Percentiles rank a stretch among this genome's conserved stretches.
Conservation (phyloP, 164 flowering plant genomes). For the Warburgia ugandensis region DNA sequence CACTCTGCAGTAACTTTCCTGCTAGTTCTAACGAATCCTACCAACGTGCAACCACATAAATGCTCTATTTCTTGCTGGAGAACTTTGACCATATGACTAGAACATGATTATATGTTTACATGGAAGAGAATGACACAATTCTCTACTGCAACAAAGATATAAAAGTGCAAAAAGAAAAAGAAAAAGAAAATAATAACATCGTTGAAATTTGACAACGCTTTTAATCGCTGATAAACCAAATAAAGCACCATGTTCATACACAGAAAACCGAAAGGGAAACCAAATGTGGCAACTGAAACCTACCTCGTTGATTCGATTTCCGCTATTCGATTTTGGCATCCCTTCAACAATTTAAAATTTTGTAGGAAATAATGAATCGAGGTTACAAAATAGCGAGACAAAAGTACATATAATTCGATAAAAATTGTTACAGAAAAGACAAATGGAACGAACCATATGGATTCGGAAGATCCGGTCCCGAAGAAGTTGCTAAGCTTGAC, state of each 20-base stretch:
- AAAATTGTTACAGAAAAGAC: neutral
- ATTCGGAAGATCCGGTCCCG: slow-evolving; percentile 62
- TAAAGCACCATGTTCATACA: neutral
- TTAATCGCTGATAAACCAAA: neutral
- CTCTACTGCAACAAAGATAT: too few species aligned
- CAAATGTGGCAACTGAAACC: neutral
- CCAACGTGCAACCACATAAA: too few species aligned
- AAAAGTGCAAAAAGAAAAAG: too few species aligned
- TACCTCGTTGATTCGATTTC: slow-evolving; percentile 64
- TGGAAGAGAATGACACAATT: too few species aligned
- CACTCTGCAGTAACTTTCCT: too few species aligned
- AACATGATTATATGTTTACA: too few species aligned
- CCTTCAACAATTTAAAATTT: slow-evolving; percentile 14
- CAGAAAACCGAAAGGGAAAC: neutral
- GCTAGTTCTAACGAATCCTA: too few species aligned
- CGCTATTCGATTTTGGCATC: slow-evolving; percentile 59
- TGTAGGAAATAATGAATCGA: neutral
- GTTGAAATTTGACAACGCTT: neutral
- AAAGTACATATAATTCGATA: neutral
- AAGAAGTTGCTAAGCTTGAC: slow-evolving; percentile 62
- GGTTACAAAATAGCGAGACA: neutral
- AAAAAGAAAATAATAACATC: too few species aligned
- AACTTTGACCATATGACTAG: too few species aligned
- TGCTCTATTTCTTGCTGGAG: too few species aligned
- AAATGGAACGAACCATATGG: slow-evolving; percentile 28